Evolutionary conservation across 2,329 filamentous ascomycete species (phyloP), one percentile per base, ranked within the genome.

Genomic region (Fusarium nanum): DNA sequence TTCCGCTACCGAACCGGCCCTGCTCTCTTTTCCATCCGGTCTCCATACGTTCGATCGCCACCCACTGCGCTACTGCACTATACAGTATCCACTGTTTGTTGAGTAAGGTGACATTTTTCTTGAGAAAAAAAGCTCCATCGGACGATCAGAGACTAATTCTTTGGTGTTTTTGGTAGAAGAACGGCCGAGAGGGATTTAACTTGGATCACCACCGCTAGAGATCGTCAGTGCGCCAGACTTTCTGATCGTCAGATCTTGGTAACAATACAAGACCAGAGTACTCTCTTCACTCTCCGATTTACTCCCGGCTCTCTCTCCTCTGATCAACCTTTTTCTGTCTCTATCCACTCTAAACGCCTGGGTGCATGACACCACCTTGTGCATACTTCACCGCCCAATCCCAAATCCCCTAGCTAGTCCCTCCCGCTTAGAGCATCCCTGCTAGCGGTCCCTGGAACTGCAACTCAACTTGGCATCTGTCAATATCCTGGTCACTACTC

Each of bases 331-430:
- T 30, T 30, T 30, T 30, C 12, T 30, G 28, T 30, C 28, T 30
- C 28, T 30, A 30, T 42, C 16, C 54, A 47, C 32, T 37, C 56
- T 70, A 63, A 58, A 62, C 71, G 67, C 71, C 34, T 75, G 25
- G 59, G 67, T 73, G 72, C 73, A 75, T 75, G 69, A 57, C 71
- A 75, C 73, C 73, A 75, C 71, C 68, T 59, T 55, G 59, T 71
- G 58, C 68, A 57, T 58, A 28, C 70, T 67, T 72, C 73, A 75
- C 73, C 73, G 73, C 73, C 73, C 71, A 74, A 75, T 30, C 28
- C 73, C 44, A 55, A 28, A 27, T 54, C 32, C 53, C 46, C 27
- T 37, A 37, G 34, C 40, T 50, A 53, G 41, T 52, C 59, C 66
- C 65, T 68, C 52, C 64, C 68, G 67, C 68, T 57, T 56, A 67